A percentile compares a stretch with the other conserved stretches of the same genome.
phyloP scores from a whole-genome alignment of 2,329 filamentous ascomycete genomes.

The Bipolaris oryzae region DNA sequence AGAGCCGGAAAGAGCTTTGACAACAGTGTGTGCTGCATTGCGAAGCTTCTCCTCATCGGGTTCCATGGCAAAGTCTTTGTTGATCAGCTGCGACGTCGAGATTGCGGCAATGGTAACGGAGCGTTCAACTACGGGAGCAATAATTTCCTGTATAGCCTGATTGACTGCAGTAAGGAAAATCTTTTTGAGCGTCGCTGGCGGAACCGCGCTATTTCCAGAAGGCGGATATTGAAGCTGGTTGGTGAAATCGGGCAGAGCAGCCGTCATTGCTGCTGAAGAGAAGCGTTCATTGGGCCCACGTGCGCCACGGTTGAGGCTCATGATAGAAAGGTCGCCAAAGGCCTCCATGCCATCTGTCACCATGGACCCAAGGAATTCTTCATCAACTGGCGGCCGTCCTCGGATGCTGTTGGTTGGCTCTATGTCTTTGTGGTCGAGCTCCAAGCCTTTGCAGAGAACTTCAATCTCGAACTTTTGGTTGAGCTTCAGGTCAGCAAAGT shows the following conservation, averaged over 20 bases:
- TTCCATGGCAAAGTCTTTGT: conserved; percentile 95
- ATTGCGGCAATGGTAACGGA: conserved; percentile 98
- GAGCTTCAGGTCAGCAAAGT: conserved; percentile 89
- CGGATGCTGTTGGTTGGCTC: conserved; percentile 86
- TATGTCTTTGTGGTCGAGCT: conserved; percentile 89
- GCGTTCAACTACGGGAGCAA: conserved; percentile 93
- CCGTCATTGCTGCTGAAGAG: conserved; percentile 76
- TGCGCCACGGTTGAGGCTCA: conserved; percentile 65
- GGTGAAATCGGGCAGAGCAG: conserved; percentile 82
- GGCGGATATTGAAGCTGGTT: conserved; percentile 76
- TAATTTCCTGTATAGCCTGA: conserved; percentile 92
- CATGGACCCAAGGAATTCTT: conserved; percentile 59
- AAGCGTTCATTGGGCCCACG: conserved; percentile 73
- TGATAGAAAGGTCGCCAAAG: conserved; percentile 76
- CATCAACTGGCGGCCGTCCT: conserved; percentile 71
- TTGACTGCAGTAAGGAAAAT: conserved; percentile 88
- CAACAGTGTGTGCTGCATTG: conserved; percentile 88
- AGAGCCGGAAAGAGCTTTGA: conserved; percentile 91
- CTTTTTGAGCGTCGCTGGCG: conserved; percentile 65
- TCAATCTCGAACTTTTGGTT: conserved; percentile 99
- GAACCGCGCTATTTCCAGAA: conserved; percentile 73
- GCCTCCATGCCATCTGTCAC: conserved; percentile 73
- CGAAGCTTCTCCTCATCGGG: conserved; percentile 86
- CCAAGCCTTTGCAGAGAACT: conserved; percentile 90
- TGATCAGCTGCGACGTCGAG: conserved; percentile 91